phyloP scores from a whole-genome alignment of 352 stramenopile species.

The Pythium rishiriense region DNA sequence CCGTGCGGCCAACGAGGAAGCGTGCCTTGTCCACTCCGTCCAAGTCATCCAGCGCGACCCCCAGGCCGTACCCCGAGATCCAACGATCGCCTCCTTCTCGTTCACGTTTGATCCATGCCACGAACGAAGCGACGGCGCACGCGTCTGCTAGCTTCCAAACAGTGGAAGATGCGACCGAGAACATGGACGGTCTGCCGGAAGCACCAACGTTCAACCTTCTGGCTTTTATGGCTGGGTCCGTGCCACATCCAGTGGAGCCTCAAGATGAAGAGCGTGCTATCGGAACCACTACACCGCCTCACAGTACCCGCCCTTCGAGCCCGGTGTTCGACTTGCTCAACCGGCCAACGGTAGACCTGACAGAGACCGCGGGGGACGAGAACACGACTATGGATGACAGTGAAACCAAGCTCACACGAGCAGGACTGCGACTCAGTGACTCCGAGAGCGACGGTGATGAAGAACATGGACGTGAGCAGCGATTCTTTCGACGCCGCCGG shows the following conservation, averaged over 20 bases:
- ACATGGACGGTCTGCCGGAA: conserved; percentile 11
- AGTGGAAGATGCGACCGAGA: background rate
- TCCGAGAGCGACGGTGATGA: conserved; percentile 37
- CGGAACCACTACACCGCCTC: background rate
- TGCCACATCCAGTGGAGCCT: background rate
- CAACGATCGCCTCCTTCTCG: background rate
- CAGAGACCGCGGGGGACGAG: conserved; percentile 15
- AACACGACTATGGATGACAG: background rate
- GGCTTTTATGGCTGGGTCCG: conserved; percentile 9
- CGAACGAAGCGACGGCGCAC: background rate
- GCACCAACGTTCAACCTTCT: conserved; percentile 25
- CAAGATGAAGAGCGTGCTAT: background rate
- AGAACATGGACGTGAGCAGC: background rate
- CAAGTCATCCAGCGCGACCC: background rate
- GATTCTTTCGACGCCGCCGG: background rate
- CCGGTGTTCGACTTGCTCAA: conserved; percentile 9
- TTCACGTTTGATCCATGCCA: background rate
- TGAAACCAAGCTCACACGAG: conserved; percentile 37
- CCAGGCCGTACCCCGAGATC: background rate
- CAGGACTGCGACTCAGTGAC: conserved; percentile 53
- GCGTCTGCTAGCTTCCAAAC: background rate
- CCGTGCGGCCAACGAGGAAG: background rate
- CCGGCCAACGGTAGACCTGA: conserved; percentile 11
- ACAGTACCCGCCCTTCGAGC: no score
- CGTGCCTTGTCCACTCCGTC: background rate